Percentiles rank a stretch among this genome's conserved stretches.
These are phyloP conservation scores for Blastobotrys peoriensis DNA, from an alignment of 805 yeast species.

Conservation along the genomic window DNA sequence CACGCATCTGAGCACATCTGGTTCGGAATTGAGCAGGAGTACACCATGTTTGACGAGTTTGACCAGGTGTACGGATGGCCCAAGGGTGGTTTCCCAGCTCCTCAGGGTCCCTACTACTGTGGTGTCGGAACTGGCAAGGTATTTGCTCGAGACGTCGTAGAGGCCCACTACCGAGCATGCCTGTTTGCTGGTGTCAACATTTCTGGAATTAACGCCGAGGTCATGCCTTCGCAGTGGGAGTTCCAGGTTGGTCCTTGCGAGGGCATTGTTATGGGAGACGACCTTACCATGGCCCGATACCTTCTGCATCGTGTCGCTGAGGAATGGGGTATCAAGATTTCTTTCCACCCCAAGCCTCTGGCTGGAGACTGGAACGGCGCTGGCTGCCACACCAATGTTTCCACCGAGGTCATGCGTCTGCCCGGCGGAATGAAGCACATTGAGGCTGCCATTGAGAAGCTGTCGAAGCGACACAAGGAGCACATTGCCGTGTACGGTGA, in stretches of 20 bases:
- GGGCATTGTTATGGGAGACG: constrained; percentile 96
- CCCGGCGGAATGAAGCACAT: constrained; percentile 96
- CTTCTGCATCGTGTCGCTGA: constrained; percentile 92
- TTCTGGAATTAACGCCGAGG: constrained; percentile 98
- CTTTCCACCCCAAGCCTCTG: constrained; percentile 98
- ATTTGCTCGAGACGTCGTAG: constrained; percentile 95
- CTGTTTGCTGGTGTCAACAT: constrained; percentile 83
- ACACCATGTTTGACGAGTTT: constrained; percentile 87
- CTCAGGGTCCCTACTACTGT: constrained; percentile 99
- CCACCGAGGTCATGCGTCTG: constrained; percentile 83
- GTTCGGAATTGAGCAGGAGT: constrained; percentile 99
- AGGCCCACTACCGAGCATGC: constrained; percentile 99
- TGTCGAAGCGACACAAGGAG: constrained; percentile 93
- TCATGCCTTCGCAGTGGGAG: constrained; percentile 99
- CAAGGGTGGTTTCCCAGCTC: constrained; percentile 99
- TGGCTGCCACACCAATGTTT: constrained; percentile 99
- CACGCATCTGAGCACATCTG: constrained; percentile 80
- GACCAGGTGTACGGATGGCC: constrained; percentile 98
- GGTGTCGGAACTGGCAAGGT: constrained; percentile 99
- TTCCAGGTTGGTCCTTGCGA: constrained; percentile 98
- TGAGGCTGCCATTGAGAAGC: constrained; percentile 86
- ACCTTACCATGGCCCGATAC: constrained; percentile 94
- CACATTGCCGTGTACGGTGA: constrained; percentile 93
- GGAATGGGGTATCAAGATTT: constrained; percentile 97
- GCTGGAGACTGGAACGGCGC: constrained; percentile 99